These are phyloP conservation scores for Xanthoconium separans DNA, from an alignment of 1,284 basidiomycete species.

Conservation along the genomic window DNA sequence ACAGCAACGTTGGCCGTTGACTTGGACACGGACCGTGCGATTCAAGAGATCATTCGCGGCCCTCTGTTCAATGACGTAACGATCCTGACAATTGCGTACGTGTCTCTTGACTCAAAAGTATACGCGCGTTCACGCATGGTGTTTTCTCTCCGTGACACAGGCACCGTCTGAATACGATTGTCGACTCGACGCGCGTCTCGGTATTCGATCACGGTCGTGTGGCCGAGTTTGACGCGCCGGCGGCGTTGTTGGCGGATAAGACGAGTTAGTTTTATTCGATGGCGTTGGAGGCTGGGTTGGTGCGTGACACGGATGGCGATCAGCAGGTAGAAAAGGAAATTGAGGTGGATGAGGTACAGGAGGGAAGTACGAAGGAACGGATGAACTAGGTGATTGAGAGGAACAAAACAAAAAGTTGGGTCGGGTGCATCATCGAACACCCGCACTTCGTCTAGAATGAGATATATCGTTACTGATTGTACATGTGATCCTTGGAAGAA, in stretches of 20 bases:
- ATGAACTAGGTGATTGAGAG: neutral
- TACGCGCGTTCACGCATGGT: neutral
- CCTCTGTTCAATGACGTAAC: conserved; percentile 70
- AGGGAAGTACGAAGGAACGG: neutral
- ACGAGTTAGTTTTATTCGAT: conserved; percentile 30
- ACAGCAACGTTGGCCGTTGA: conserved; percentile 83
- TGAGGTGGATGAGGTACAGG: neutral
- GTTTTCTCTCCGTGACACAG: conserved; percentile 36
- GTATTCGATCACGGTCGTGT: conserved; percentile 79
- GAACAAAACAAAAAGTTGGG: too few relatives aligned
- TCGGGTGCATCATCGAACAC: too few relatives aligned
- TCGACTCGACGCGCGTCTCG: conserved; percentile 81
- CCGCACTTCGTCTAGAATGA: too few relatives aligned
- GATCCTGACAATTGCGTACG: conserved; percentile 81
- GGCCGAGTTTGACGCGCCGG: conserved; percentile 29
- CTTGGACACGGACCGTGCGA: conserved; percentile 84
- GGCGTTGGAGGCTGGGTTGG: conserved; percentile 31
- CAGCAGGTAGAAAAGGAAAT: neutral
- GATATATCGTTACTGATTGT: too few relatives aligned
- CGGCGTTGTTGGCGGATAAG: conserved; percentile 21
- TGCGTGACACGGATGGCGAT: neutral
- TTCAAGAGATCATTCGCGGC: conserved; percentile 80
- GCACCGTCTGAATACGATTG: conserved; percentile 88
- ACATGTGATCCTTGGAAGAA: too few relatives aligned
- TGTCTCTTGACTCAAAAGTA: neutral